Percentiles rank a stretch among this genome's conserved stretches.
Conservation (phyloP, 371 early-diverging fungal genomes). For the Syncephalis fuscata region DNA sequence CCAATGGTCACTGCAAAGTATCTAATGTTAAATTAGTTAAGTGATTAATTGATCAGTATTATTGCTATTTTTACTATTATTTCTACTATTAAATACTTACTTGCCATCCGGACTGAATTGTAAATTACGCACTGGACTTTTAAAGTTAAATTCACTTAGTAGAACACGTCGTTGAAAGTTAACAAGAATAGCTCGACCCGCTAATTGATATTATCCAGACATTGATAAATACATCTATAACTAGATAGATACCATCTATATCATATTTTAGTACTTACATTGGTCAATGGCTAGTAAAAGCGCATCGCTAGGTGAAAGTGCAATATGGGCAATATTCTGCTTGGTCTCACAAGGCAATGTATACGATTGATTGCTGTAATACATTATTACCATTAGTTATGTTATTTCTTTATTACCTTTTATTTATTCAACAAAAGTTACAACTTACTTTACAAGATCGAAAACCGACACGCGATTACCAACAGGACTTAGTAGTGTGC, state of each 20-base stretch:
- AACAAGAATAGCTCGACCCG: conserved; percentile 75
- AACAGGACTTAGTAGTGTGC: conserved; percentile 83
- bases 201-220: conserved; percentile 15
- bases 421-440: background rate
- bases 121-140: conserved; percentile 54
- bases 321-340: conserved; percentile 74
- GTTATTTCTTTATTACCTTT: background rate
- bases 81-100: conserved; percentile 12
- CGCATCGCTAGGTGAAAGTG: conserved; percentile 76
- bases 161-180: conserved; percentile 69
- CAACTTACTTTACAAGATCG: conserved; percentile 77
- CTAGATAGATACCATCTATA: background rate
- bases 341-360: conserved; percentile 89
- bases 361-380: conserved; percentile 61
- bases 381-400: background rate
- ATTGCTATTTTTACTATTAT: no score
- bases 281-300: conserved; percentile 72
- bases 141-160: conserved; percentile 80
- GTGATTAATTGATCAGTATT: conserved; percentile 12
- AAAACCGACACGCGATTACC: conserved; percentile 92
- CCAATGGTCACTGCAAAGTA: conserved; percentile 77
- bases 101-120: conserved; percentile 67
- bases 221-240: background rate
- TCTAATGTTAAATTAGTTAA: background rate
- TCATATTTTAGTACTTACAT: conserved; percentile 34